Percentiles rank a stretch among this genome's conserved stretches.
Evolutionary conservation across 2,329 filamentous ascomycete species (phyloP).

Genomic region (Nigrospora osmanthi): DNA sequence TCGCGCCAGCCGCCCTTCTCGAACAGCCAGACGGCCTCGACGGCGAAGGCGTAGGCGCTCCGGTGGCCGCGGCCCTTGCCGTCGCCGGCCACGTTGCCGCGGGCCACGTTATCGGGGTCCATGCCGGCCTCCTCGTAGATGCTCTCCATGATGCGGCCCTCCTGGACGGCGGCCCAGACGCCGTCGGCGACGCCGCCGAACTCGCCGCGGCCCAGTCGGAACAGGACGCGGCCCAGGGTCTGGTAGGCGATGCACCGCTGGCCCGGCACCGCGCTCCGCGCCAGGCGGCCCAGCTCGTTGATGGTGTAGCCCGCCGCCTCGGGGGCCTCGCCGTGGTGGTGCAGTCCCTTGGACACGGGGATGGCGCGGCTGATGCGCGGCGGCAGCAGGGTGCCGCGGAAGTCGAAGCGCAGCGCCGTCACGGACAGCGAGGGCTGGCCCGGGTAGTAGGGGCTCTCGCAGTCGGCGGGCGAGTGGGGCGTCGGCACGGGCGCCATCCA

Average conservation of each 20-base stretch:
- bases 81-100: not conserved
- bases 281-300: constrained; percentile 72
- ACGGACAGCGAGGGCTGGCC: constrained; percentile 63
- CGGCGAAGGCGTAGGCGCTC: constrained; percentile 76
- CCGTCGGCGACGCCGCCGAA: constrained; percentile 67
- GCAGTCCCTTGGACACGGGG: constrained; percentile 71
- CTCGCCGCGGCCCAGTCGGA: constrained; percentile 67
- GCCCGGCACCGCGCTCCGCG: constrained; percentile 72
- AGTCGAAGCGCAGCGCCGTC: constrained; percentile 80
- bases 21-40: constrained; percentile 82
- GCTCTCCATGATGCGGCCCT: constrained; percentile 68
- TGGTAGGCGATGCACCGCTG: constrained; percentile 91
- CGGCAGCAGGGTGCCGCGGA: constrained; percentile 71
- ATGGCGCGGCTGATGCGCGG: constrained; percentile 68
- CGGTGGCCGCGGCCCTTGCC: constrained; percentile 58
- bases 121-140: constrained; percentile 67
- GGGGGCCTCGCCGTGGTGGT: constrained; percentile 89
- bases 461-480: constrained; percentile 54
- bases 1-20: constrained; percentile 65
- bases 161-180: constrained; percentile 74
- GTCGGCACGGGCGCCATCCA: constrained; percentile 79
- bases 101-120: constrained; percentile 21
- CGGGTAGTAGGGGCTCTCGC: constrained; percentile 75
- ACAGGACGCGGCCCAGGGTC: constrained; percentile 78
- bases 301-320: constrained; percentile 94